Percentiles rank a stretch among this genome's conserved stretches.
phyloP scores from a whole-genome alignment of 306 rosid genomes.

The Ochetophila trinervis region DNA sequence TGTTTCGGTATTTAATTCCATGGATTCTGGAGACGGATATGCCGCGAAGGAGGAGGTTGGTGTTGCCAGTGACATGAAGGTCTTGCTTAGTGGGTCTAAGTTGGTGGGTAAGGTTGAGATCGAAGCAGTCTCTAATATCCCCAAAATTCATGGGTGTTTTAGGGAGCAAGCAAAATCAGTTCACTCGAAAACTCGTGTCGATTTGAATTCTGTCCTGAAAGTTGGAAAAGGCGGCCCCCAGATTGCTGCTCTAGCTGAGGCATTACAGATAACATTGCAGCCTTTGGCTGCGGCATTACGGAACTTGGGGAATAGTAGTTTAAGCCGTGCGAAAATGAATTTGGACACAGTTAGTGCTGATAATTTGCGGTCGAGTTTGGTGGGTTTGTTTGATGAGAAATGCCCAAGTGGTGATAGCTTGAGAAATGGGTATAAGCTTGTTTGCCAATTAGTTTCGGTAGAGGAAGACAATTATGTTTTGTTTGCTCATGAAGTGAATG shows the following conservation, averaged over 20 bases:
- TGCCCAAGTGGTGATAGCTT: conserved; percentile 47
- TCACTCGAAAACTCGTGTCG: conserved; percentile 58
- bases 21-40: conserved; percentile 77
- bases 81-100: conserved; percentile 75
- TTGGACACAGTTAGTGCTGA: conserved; percentile 30
- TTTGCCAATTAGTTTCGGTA: conserved; percentile 35
- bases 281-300: conserved; percentile 47
- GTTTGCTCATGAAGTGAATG: conserved; percentile 51
- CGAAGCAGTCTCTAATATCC: conserved; percentile 38
- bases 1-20: conserved; percentile 45
- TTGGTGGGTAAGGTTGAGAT: conserved; percentile 57
- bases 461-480: conserved; percentile 43
- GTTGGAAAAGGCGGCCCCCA: conserved; percentile 25
- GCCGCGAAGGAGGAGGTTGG: conserved; percentile 69
- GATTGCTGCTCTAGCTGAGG: conserved; percentile 30
- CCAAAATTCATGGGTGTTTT: conserved; percentile 53
- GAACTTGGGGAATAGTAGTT: conserved; percentile 57
- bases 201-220: conserved; percentile 54
- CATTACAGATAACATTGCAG: conserved; percentile 37
- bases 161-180: conserved; percentile 55
- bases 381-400: conserved; percentile 41
- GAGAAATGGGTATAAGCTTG: conserved; percentile 30
- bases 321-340: conserved; percentile 39
- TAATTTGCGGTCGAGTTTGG: conserved; percentile 31
- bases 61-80: conserved; percentile 68